Conservation (phyloP, 164 flowering plant species). For the Chimonanthus salicifolius region DNA sequence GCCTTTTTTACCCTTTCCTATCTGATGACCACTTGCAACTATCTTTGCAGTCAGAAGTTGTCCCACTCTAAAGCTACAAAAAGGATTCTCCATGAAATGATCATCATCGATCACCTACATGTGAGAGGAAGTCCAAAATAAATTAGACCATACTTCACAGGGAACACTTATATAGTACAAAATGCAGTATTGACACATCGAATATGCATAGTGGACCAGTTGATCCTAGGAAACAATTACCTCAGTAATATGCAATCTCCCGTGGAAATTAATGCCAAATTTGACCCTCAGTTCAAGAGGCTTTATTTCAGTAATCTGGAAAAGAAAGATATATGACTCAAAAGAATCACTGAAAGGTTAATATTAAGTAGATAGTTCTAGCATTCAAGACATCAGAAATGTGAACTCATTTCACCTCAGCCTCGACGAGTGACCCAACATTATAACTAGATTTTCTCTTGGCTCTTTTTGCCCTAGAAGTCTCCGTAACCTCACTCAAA, state of each 20-base stretch:
- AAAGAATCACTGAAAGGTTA: neutral
- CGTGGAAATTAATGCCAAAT: slow-evolving; percentile 73
- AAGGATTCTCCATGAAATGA: slow-evolving; percentile 43
- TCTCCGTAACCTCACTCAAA: slow-evolving; percentile 36
- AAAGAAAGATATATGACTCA: neutral
- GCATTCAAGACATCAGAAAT: neutral
- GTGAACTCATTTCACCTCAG: slow-evolving; percentile 55
- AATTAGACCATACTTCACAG: neutral
- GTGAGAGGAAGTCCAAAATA: neutral
- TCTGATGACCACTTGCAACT: slow-evolving; percentile 36
- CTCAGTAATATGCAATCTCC: slow-evolving; percentile 92
- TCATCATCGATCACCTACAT: slow-evolving; percentile 51
- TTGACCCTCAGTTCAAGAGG: slow-evolving; percentile 70
- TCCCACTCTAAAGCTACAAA: slow-evolving; percentile 60
- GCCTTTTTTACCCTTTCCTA: slow-evolving; percentile 28
- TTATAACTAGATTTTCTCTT: slow-evolving; percentile 56
- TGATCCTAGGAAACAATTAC: slow-evolving; percentile 22
- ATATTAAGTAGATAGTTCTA: neutral
- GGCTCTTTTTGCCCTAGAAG: slow-evolving; percentile 70
- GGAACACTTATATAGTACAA: neutral
- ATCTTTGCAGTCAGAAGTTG: slow-evolving; percentile 66
- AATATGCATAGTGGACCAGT: neutral
- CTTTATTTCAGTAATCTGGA: slow-evolving; percentile 73
- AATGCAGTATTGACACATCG: neutral
- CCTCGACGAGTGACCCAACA: slow-evolving; percentile 76